Base-by-base conservation (phyloP, 2,329 filamentous ascomycete genomes). In the Pestalotiopsis fici region DNA sequence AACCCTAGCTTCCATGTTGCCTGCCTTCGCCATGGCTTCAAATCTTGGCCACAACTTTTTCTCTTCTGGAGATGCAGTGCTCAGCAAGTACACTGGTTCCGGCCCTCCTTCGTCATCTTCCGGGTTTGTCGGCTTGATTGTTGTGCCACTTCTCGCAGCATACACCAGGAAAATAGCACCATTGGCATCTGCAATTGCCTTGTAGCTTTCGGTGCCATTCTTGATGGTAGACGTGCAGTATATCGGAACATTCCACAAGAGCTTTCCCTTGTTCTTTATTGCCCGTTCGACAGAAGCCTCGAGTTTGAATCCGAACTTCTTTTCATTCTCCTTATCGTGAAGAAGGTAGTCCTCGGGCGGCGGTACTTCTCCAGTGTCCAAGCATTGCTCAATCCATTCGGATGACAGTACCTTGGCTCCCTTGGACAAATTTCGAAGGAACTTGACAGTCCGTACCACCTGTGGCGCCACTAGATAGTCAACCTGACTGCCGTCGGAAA, bases 371-470 rank as follows among this genome's bases (percentile, higher is more conserved):
- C 91, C 88, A 37, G 88, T 84, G 59, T 92, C 88, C 12, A 98
- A 84, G 59, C 92, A 93, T 27, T 88, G 85, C 66, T 95, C 92
- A 67, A 99, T 88, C 78, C 94, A 99, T 9, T 88, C 86, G 0
- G 91, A 92, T 59, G 90, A 90, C 65, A 98, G 87, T 56, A 98
- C 88, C 1, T 88, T 86, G 0, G 94, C 93, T 0, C 93, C 94
- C 68, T 89, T 90, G 21, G 96, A 94, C 31, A 99, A 83, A 13
- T 94, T 94, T 69, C 91, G 92, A 62, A 98, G 90, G 76, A 99
- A 99, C 76, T 99, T 99, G 77, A 93, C 90, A 0, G 96, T 99
- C 47, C 96, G 91, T 39, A 98, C 88, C 69, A 98, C 89, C 55
- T 90, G 88, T 0, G 95, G 96, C 3, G 95, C 95, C 39, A 94